Base-by-base conservation (phyloP, 2,329 filamentous ascomycete species). In the Exophiala viscosa region DNA sequence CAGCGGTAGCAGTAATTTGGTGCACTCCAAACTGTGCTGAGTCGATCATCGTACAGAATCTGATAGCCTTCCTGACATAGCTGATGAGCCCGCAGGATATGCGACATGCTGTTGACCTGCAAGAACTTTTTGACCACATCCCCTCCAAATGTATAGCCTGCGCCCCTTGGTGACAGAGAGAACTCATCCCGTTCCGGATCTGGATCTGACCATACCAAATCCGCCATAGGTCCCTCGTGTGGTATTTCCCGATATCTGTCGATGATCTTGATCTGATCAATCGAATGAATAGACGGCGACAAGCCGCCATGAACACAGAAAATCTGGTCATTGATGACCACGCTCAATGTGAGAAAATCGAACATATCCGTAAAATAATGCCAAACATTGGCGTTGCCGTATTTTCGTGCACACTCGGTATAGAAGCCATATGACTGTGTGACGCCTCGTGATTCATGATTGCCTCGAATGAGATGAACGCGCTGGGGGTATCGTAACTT, bases 291-390 rank as follows among this genome's bases (percentile, higher is more conserved):
- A 28, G 87, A 91, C 1, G 88, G 88, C 1, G 87, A 91, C 15
- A 93, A 80, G 17, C 88, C 93, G 69, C 93, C 93, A 70, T 99
- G 93, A 5, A 99, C 93, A 71, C 93, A 99, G 71, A 99, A 99
- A 62, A 99, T 99, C 70, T 97, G 89, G 71, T 99, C 88, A 70
- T 97, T 95, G 69, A 99, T 99, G 59, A 99, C 92, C 56, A 97
- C 95, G 64, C 89, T 95, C 52, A 99, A 77, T 6, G 92, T 97
- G 59, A 99, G 79, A 71, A 95, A 99, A 74, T 99, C 93, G 73
- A 99, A 99, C 91, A 99, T 97, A 74, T 99, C 93, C 61, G 93
- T 99, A 69, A 99, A 99, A 71, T 97, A 93, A 72, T 99, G 93
- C 93, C 93, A 99, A 17, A 99, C 93, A 65, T 93, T 96, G 59